phyloP scores from a whole-genome alignment of 768 basidiomycete species.

The Mycena alexandri region DNA sequence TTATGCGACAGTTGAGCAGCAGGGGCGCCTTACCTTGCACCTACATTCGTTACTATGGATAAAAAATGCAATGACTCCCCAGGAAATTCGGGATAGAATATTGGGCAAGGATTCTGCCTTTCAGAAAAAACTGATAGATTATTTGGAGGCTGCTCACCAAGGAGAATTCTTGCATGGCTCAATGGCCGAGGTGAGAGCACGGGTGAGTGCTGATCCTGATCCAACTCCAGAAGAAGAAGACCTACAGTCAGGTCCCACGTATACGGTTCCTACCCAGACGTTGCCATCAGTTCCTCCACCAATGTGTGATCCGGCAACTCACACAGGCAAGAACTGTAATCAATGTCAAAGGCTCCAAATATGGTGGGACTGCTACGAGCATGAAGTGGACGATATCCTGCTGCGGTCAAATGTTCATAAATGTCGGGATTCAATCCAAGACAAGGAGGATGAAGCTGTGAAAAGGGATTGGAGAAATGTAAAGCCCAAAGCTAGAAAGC shows the following conservation, averaged over 20 bases:
- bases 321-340: no score
- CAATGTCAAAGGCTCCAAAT: no score
- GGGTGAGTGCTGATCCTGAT: not conserved
- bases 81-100: conserved; percentile 36
- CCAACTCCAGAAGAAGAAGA: no score
- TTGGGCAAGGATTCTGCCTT: conserved; percentile 21
- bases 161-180: conserved; percentile 39
- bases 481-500: conserved; percentile 16
- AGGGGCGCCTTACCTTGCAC: conserved; percentile 46
- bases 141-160: conserved; percentile 22
- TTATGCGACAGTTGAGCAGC: conserved; percentile 49
- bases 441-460: not conserved
- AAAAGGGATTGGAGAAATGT: conserved; percentile 18
- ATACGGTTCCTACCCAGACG: no score
- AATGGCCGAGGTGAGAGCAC: conserved; percentile 34
- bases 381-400: no score
- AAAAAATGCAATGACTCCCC: conserved; percentile 23
- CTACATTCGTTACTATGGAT: conserved; percentile 46
- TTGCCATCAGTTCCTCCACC: no score
- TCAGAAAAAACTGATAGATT: conserved; percentile 22
- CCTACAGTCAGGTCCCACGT: no score
- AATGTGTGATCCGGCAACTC: no score
- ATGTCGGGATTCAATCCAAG: not conserved
- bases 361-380: no score
- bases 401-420: no score